These are phyloP conservation scores for Vanderwaltozyma verrucispora DNA, from an alignment of 805 yeast species.

Conservation along the genomic window DNA sequence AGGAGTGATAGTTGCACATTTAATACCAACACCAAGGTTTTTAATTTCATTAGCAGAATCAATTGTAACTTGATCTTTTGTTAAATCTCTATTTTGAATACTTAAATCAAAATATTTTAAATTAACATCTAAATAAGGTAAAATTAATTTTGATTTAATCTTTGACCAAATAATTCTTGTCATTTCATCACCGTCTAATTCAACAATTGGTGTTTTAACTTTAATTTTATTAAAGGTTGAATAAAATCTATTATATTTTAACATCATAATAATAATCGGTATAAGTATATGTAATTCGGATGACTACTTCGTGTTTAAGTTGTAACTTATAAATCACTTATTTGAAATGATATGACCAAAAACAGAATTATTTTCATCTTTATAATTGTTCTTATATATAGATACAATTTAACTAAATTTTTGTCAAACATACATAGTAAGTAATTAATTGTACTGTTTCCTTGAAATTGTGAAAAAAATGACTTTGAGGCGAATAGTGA, in stretches of 20 bases:
- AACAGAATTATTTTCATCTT: no score
- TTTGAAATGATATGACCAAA: no score
- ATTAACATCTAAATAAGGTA: slow-evolving; percentile 63
- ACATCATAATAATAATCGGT: no score
- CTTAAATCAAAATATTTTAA: slow-evolving; percentile 70
- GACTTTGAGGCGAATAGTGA: no score
- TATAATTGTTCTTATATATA: no score
- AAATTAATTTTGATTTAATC: slow-evolving; percentile 56
- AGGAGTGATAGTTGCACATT: slow-evolving; percentile 81
- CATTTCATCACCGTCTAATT: slow-evolving; percentile 80
- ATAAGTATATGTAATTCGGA: no score
- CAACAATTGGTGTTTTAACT: slow-evolving; percentile 66
- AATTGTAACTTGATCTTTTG: slow-evolving; percentile 62
- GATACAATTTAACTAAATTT: no score
- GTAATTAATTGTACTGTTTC: no score
- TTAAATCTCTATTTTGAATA: slow-evolving; percentile 54
- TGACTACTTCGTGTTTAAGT: no score
- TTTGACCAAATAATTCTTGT: slow-evolving; percentile 75
- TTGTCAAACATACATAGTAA: no score
- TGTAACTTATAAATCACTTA: no score
- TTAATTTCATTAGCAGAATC: slow-evolving; percentile 72
- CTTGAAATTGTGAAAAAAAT: no score
- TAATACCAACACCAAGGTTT: slow-evolving; percentile 69
- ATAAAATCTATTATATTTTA: neutral
- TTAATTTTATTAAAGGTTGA: slow-evolving; percentile 31